These are phyloP conservation scores for Penicillium sp. DNA, from an alignment of 2,329 filamentous ascomycete species.

Conservation along the genomic window DNA sequence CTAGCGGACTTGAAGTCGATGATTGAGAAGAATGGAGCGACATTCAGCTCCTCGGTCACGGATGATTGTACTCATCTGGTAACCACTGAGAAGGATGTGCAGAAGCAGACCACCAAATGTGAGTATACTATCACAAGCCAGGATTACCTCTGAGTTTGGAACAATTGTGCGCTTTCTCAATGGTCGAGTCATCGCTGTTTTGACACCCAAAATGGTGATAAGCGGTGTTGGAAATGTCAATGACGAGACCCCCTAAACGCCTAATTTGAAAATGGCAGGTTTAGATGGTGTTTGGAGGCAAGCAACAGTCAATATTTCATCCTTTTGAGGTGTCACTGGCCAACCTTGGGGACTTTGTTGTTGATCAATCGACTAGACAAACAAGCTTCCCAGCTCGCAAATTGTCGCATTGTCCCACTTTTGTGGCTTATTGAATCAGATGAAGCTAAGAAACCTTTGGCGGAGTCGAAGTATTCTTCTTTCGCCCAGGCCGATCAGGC, in stretches of 20 bases:
- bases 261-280: not conserved
- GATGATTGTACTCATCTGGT: constrained; percentile 40
- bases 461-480: constrained; percentile 40
- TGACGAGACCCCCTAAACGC: not conserved
- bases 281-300: not conserved
- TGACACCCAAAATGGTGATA: not conserved
- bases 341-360: not conserved
- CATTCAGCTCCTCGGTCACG: constrained; percentile 30
- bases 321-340: not conserved
- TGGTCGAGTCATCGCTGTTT: accelerated
- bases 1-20: constrained; percentile 33
- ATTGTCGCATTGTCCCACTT: constrained; percentile 56
- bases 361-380: constrained; percentile 52
- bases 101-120: constrained; percentile 38
- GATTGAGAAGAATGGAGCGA: constrained; percentile 36
- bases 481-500: constrained; percentile 20
- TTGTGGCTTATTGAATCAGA: constrained; percentile 63
- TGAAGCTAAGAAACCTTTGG: constrained; percentile 40
- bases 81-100: constrained; percentile 36
- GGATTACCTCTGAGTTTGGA: not conserved
- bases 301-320: not conserved
- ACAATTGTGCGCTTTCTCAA: not conserved
- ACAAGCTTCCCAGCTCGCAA: constrained; percentile 49
- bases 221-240: not conserved
- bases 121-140: constrained; percentile 9